A percentile compares a stretch with the other conserved stretches of the same genome.
Evolutionary conservation across 148 eudicot genomes (phyloP).

Genomic region (Persicaria maculosa): DNA sequence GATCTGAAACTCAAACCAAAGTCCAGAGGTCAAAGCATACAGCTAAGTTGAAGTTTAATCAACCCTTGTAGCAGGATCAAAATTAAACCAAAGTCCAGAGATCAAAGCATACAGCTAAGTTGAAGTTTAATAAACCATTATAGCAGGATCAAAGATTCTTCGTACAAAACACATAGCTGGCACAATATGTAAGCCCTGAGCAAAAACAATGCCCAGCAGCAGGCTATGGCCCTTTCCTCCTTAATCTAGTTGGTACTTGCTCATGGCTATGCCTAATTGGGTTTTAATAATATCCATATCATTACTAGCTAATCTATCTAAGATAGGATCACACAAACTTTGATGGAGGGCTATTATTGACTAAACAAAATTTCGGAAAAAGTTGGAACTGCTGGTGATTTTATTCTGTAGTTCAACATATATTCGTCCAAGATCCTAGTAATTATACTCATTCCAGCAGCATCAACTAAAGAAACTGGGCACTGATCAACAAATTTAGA

Average conservation of each 20-base stretch:
- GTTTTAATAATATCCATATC: not conserved
- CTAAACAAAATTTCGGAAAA: not conserved
- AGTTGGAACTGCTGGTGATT: not conserved
- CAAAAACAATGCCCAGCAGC: not conserved
- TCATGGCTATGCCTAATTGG: not conserved
- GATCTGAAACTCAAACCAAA: too few species aligned
- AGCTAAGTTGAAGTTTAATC: too few species aligned
- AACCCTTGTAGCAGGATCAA: too few species aligned
- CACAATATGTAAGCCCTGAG: not conserved
- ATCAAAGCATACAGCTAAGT: not conserved
- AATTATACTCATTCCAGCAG: not conserved
- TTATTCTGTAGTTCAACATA: not conserved
- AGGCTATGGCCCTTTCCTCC: not conserved
- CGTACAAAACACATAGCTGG: not conserved
- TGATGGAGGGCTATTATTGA: not conserved
- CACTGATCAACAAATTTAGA: not conserved
- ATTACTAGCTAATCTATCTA: not conserved
- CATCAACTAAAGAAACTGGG: not conserved
- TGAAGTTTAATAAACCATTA: not conserved
- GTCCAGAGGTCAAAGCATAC: too few species aligned
- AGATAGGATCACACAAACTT: not conserved
- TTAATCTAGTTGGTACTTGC: not conserved
- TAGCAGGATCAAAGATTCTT: not conserved
- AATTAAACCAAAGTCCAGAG: not conserved
- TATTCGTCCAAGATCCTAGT: not conserved